Base-by-base conservation (phyloP, 345 rosid species). In the Erysimum cheiranthoides region DNA sequence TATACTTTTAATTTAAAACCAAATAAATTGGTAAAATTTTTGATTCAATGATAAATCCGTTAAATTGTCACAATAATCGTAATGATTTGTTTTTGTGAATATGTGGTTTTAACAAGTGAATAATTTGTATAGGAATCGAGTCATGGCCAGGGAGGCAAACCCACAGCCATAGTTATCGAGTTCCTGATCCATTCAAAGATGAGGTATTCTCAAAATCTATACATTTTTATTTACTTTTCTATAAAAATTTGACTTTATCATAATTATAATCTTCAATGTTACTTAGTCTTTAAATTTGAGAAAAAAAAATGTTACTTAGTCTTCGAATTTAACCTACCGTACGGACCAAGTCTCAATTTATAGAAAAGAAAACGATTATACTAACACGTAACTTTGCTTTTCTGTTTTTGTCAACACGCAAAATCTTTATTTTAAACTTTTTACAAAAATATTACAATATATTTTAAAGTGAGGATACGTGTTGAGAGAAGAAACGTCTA, bases 131-230 rank as follows among this genome's bases (percentile, higher is more conserved):
- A 89, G 98, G 98, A 40, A 81, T 89, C 61, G 42, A 81, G 66
- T 60, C 72, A 36, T 93, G 98, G 98, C 98, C 93, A 0, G 95
- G 97, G 39, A 86, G 83, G 88, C 93, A 89, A 74, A 80, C 85
- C 39, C 91, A 93, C 70, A 89, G 98, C 84, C 97, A 90, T 79
- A 93, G 82, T 63, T 91, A 93, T 68, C 86, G 98, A 32, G 51
- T 71, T 66, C 91, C 92, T 2, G 86, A 81, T 54, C 87, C 87
- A 52, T 91, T 84, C 73, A 84, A 39, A 35, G 87, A 84, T 78
- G 85, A 79, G 80, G 98, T 89, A 85, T 51, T 51, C 13, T 51
- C 31, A 51, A 1, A 21, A 21, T 21, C 14, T 51, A 21, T 9
- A 18, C 53, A 7, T 4, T 49, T 49, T 21, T 16, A 17, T 3